Percentiles rank a stretch among this genome's conserved stretches.
Conservation (phyloP, 1,139 yeast species). For the Zygoascus meyerae region DNA sequence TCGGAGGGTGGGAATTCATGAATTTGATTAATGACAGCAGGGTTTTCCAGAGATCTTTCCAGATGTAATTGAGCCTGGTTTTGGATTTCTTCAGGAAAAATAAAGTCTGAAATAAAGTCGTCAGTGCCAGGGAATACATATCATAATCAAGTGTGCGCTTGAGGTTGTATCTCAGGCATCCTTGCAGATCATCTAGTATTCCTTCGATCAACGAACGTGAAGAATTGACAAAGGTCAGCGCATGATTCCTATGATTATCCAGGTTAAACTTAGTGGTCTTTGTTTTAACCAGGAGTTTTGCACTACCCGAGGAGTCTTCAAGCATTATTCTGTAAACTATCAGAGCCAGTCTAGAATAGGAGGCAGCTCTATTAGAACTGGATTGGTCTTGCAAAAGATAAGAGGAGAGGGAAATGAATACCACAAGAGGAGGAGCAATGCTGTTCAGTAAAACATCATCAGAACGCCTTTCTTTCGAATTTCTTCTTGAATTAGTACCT, state of each 20-base stretch:
- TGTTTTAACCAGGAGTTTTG: constrained; percentile 18
- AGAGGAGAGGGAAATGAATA: constrained; percentile 31
- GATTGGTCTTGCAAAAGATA: constrained; percentile 32
- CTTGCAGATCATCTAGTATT: constrained; percentile 31
- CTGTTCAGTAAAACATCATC: constrained; percentile 7
- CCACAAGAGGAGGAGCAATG: constrained; percentile 20
- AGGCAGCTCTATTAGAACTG: constrained; percentile 24
- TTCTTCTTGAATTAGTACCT: neutral
- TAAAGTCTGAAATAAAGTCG: constrained; percentile 26
- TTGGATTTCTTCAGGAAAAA: constrained; percentile 22
- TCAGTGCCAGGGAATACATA: constrained; percentile 29
- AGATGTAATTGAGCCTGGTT: constrained; percentile 29
- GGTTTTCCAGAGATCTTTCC: constrained; percentile 38
- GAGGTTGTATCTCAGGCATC: constrained; percentile 32
- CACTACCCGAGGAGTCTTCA: constrained; percentile 27
- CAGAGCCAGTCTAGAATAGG: constrained; percentile 31
- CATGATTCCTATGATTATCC: constrained; percentile 28
- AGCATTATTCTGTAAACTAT: constrained; percentile 30
- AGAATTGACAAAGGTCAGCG: constrained; percentile 20
- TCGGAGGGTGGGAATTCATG: constrained; percentile 23
- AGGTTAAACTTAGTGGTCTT: constrained; percentile 20
- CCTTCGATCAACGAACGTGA: constrained; percentile 31
- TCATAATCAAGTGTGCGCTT: constrained; percentile 29
- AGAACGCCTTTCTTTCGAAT: neutral
- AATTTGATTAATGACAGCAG: constrained; percentile 28